These are phyloP conservation scores for Pestalotiopsis sp. DNA, from an alignment of 2,329 filamentous ascomycete genomes.

Conservation along the genomic window DNA sequence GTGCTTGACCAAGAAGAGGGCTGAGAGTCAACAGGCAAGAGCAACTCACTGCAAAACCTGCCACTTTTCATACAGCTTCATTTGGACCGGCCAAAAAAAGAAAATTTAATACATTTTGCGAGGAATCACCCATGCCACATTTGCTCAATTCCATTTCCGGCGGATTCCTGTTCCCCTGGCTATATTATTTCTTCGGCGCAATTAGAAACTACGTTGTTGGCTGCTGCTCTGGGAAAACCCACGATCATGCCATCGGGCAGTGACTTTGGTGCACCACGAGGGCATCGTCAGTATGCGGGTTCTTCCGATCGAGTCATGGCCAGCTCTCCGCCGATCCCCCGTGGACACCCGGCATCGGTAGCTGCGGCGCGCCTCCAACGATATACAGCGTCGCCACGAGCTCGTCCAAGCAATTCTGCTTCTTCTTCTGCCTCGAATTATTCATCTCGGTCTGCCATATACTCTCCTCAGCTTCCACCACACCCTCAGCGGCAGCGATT, in stretches of 20 bases:
- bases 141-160: too few species aligned
- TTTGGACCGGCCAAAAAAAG: too few species aligned
- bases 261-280: neutral
- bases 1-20: too few species aligned
- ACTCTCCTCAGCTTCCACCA: conserved; percentile 26
- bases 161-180: too few species aligned
- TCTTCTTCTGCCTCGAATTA: conserved; percentile 15
- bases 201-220: neutral
- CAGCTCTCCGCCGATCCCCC: conserved; percentile 15
- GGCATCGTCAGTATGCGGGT: neutral
- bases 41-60: too few species aligned
- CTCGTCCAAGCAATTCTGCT: neutral
- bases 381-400: neutral
- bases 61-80: too few species aligned
- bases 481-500: conserved; percentile 25
- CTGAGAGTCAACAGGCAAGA: too few species aligned
- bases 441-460: conserved; percentile 18
- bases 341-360: neutral
- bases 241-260: neutral
- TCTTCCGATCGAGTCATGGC: conserved; percentile 14
- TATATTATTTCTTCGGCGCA: too few species aligned
- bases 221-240: neutral
- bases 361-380: neutral
- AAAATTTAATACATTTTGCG: too few species aligned
- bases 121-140: too few species aligned